Evolutionary conservation across 106 monocot species (phyloP), one percentile per base, ranked within the genome.

Genomic region (Phalaenopsis equestris): DNA sequence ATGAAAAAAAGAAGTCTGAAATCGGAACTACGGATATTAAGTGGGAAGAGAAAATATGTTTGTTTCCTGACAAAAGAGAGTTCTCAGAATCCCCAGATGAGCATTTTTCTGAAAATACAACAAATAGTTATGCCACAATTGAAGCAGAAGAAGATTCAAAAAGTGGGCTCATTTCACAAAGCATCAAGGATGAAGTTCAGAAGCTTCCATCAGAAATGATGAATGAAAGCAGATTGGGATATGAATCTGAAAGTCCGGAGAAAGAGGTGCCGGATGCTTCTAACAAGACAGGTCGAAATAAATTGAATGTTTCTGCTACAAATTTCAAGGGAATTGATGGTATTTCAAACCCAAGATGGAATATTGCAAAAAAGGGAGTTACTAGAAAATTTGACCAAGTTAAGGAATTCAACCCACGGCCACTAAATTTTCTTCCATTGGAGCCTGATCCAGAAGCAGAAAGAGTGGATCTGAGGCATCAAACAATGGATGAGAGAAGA

Each of bases 391-490:
- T 4, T 15, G 82, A 86, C 23, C 48, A 79, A 11, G 42, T 78
- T 10, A 85, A 72, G 67, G 82, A 75, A 41, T 91, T 90, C 84
- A 94, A 94, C 65, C 94, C 89, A 75, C 52, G 90, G 58, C 70
- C 67, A 30, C 95, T 92, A 0, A 75, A 72, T 14, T 89, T 95
- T 74, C 92, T 95, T 36, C 83, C 87, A 2, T 17, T 79, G 8
- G 83, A 90, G 77, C 87, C 87, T 55, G 90, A 95, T 41, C 92
- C 88, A 41, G 88, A 92, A 56, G 86, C 78, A 57, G 95, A 95
- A 52, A 90, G 81, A 77, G 92, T 95, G 17, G 90, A 92, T 82
- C 89, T 95, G 39, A 88, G 84, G 81, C 90, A 95, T 43, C 90
- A 90, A 64, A 73, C 56, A 84, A 78, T 84, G 83, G 90, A 95